Percentiles rank a stretch among this genome's conserved stretches.
These are phyloP conservation scores for Thielaviopsis populi DNA, from an alignment of 2,329 filamentous ascomycete genomes.

Conservation along the genomic window DNA sequence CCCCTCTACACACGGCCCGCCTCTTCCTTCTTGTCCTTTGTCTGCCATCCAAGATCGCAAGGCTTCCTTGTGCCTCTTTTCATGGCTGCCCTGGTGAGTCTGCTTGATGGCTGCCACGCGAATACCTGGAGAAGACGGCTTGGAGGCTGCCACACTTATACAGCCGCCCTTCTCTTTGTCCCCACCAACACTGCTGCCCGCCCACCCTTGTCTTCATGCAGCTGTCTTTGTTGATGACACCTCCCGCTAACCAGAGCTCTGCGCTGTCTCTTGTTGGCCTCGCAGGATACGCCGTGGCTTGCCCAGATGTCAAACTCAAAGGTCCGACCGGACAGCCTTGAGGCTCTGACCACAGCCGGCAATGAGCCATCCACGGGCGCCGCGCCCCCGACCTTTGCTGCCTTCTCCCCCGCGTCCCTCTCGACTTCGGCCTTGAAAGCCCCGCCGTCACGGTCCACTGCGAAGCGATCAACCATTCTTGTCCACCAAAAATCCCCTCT, in stretches of 20 bases:
- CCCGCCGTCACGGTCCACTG: conserved; percentile 40
- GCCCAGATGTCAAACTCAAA: conserved; percentile 18
- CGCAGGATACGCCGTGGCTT: conserved; percentile 18
- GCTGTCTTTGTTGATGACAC: not conserved
- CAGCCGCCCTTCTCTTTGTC: not conserved
- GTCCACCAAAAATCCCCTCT: conserved; percentile 95
- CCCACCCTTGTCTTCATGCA: not conserved
- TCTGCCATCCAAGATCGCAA: not conserved
- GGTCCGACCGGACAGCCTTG: conserved; percentile 14
- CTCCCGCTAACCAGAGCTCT: conserved; percentile 9
- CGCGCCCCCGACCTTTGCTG: conserved; percentile 60
- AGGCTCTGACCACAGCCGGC: conserved; percentile 9
- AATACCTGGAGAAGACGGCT: not conserved
- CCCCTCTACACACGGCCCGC: not conserved
- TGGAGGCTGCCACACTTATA: not conserved
- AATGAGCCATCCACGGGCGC: conserved; percentile 23
- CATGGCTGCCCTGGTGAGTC: conserved; percentile 17
- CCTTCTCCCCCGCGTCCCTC: conserved; percentile 75
- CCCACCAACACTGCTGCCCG: not conserved
- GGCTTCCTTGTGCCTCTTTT: conserved; percentile 1
- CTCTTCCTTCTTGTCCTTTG: not conserved
- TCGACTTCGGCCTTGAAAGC: conserved; percentile 35
- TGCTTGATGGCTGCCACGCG: not conserved
- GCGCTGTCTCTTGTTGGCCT: not conserved
- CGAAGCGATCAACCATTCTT: conserved; percentile 72